phyloP scores from a whole-genome alignment of 306 rosid genomes.

The Cucumis cinereus region DNA sequence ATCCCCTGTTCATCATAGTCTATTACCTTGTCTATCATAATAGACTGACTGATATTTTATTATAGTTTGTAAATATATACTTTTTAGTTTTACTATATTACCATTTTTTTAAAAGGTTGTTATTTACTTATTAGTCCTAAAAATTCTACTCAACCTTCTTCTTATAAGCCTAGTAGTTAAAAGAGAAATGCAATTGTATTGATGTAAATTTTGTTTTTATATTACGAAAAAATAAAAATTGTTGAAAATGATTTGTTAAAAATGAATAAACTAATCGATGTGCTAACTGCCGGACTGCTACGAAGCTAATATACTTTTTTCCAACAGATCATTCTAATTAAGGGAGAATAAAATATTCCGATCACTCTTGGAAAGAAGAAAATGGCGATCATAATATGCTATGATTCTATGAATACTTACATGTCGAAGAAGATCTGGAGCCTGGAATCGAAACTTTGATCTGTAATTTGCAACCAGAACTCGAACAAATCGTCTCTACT shows the following conservation, averaged over 20 bases:
- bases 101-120: too few species aligned
- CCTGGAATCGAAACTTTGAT: slow-evolving; percentile 91
- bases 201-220: not conserved
- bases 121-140: too few species aligned
- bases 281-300: not conserved
- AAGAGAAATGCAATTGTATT: not conserved
- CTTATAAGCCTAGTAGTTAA: not conserved
- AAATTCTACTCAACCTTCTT: too few species aligned
- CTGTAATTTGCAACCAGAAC: slow-evolving; percentile 79
- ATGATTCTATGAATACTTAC: slow-evolving; percentile 23
- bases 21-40: too few species aligned
- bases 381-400: not conserved
- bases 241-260: not conserved
- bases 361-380: not conserved
- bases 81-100: too few species aligned
- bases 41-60: too few species aligned
- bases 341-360: not conserved
- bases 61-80: too few species aligned
- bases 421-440: slow-evolving; percentile 99
- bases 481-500: slow-evolving; percentile 62
- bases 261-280: not conserved
- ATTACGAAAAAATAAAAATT: not conserved
- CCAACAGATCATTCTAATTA: not conserved
- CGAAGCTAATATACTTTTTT: not conserved
- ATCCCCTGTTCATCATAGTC: too few species aligned